Evolutionary conservation across 257 asterid species (phyloP), one percentile per base, ranked within the genome.

Genomic region (Echites panduratus): DNA sequence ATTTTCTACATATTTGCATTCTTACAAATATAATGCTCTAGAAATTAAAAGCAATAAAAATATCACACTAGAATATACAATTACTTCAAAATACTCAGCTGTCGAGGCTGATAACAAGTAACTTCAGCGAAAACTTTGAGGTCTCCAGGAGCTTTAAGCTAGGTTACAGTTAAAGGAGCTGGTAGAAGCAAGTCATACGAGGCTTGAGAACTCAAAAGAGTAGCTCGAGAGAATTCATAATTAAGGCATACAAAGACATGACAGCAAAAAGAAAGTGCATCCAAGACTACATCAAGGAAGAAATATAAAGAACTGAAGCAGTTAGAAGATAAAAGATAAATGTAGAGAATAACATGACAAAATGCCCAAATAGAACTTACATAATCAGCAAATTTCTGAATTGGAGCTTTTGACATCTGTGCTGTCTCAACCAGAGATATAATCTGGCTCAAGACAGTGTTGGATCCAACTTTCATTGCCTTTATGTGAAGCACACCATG

Each of bases 401-500:
- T 95, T 71, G 99, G 99, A 69, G 99, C 99, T 83, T 92, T 92
- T 70, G 99, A 95, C 99, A 95, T 95, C 89, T 95, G 99, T 2
- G 99, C 99, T 20, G 96, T 85, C 94, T 95, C 99, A 84, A 95
- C 99, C 82, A 95, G 85, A 76, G 96, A 84, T 79, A 95, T 95
- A 76, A 95, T 95, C 86, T 95, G 99, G 90, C 96, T 95, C 86
- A 95, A 76, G 68, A 95, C 90, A 40, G 99, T 92, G 85, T 88
- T 86, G 44, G 99, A 92, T 68, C 99, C 99, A 48, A 95, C 98
- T 86, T 87, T 89, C 79, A 74, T 89, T 75, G 97, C 98, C 78
- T 83, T 86, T 79, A 90, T 65, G 83, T 95, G 98, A 76, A 95
- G 97, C 56, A 84, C 83, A 75, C 99, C 99, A 70, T 95, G 98